These are phyloP conservation scores for Scheffersomyces insectosa DNA, from an alignment of 1,139 yeast genomes.

Conservation along the genomic window DNA sequence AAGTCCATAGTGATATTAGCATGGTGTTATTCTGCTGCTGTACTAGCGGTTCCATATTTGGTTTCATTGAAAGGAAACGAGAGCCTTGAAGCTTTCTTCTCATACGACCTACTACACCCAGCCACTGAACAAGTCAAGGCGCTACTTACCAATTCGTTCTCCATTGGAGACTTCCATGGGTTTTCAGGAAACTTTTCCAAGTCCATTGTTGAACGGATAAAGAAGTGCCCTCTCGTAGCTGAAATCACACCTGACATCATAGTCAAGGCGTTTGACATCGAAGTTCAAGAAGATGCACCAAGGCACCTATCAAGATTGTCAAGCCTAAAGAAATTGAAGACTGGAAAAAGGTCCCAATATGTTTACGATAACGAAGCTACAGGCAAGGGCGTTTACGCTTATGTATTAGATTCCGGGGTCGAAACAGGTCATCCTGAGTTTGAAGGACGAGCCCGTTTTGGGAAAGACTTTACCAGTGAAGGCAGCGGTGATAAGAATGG, in stretches of 20 bases:
- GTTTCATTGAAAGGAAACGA: constrained; percentile 13
- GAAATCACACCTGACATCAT: constrained; percentile 60
- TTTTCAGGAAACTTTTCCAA: constrained; percentile 60
- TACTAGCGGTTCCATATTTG: constrained; percentile 5
- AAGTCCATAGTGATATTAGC: no score
- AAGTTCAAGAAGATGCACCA: constrained; percentile 57
- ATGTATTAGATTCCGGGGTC: constrained; percentile 82
- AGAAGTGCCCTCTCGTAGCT: constrained; percentile 50
- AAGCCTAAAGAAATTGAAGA: constrained; percentile 39
- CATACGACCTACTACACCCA: constrained; percentile 36
- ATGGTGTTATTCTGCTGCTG: no score
- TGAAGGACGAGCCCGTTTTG: constrained; percentile 58
- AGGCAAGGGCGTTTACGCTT: constrained; percentile 65
- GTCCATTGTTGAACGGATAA: constrained; percentile 47
- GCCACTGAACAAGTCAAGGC: constrained; percentile 39
- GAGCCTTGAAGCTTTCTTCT: constrained; percentile 40
- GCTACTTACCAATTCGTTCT: constrained; percentile 44
- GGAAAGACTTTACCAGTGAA: constrained; percentile 63
- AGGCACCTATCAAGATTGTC: constrained; percentile 69
- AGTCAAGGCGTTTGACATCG: constrained; percentile 46
- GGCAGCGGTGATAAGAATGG: constrained; percentile 68
- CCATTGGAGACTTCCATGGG: constrained; percentile 66
- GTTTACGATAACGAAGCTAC: constrained; percentile 41
- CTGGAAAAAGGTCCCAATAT: constrained; percentile 29
- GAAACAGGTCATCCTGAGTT: constrained; percentile 61